Base-by-base conservation (phyloP, 371 early-diverging fungal species). In the Saksenaea oblongispora region DNA sequence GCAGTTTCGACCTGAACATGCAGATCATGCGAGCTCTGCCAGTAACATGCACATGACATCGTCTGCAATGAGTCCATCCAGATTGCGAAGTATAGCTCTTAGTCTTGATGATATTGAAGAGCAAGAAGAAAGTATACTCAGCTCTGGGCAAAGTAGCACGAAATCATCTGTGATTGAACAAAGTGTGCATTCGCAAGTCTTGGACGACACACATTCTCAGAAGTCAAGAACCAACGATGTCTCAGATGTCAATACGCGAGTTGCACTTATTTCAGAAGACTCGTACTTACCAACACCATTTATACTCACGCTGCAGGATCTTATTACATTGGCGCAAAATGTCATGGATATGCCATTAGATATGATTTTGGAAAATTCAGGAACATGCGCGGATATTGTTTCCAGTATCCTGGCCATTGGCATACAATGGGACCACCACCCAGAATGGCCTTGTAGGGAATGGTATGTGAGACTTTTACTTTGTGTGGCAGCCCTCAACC, bases 241-340 rank as follows among this genome's bases (percentile, higher is more conserved):
- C 10, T 34, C 28, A 15, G 74, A 81, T 59, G 69, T 75, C 28
- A 76, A 69, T 44, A 73, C 81, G 34, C 73, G 78, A 36, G 64
- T 84, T 2, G 81, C 82, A 7, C 65, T 83, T 1, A 79, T 84
- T 41, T 79, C 85, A 0, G 87, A 86, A 64, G 87, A 84, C 53
- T 76, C 84, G 0, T 83, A 86, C 58, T 70, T 78, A 51, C 83
- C 85, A n/a, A 85, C 85, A 5, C 85, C 84, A 0, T 87, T 87
- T 60, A 87, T 87, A 10, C 63, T 83, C 27, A 84, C 84, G 1
- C 62, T 87, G 18, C 87, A 87, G 57, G 85, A 85, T 34, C 63
- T 87, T 14, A 87, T 87, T 61, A 63, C 77, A 3, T 67, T 84
- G 28, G 84, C 85, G 0, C 87, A 87, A 61, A 73, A 76, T 39